These are phyloP conservation scores for Melampsora larici-populina DNA, from an alignment of 1,284 basidiomycete genomes.

Conservation along the genomic window DNA sequence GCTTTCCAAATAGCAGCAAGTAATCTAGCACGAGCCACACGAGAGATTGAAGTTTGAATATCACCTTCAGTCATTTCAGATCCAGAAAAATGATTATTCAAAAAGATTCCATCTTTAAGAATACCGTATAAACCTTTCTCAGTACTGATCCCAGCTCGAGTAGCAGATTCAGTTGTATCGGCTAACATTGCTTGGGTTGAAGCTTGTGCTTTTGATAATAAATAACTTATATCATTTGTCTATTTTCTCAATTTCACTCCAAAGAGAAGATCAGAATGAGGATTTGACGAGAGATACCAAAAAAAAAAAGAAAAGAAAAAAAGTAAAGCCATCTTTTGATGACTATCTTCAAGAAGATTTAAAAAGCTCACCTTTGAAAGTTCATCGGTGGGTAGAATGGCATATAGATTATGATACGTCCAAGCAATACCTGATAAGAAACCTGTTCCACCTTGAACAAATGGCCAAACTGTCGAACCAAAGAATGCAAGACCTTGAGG, in stretches of 20 bases:
- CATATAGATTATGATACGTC: slow-evolving; percentile 42
- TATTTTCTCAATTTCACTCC: not conserved
- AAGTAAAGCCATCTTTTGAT: not conserved
- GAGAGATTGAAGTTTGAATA: slow-evolving; percentile 19
- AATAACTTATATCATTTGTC: slow-evolving; percentile 6
- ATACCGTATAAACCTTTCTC: slow-evolving; percentile 35
- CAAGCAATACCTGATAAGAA: slow-evolving; percentile 22
- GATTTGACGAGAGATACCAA: too few species aligned
- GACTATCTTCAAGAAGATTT: not conserved
- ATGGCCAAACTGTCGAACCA: slow-evolving; percentile 25
- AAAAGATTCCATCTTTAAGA: slow-evolving; percentile 39
- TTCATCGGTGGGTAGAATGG: slow-evolving; percentile 26
- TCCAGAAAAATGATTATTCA: slow-evolving; percentile 33
- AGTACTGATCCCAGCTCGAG: slow-evolving; percentile 33
- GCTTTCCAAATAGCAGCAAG: slow-evolving; percentile 42
- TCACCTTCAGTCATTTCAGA: slow-evolving; percentile 30
- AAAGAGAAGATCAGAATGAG: not conserved
- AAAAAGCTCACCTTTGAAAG: slow-evolving; percentile 25
- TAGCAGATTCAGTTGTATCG: slow-evolving; percentile 7
- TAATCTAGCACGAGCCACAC: slow-evolving; percentile 22
- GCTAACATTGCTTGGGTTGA: not conserved
- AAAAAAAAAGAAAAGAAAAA: not conserved
- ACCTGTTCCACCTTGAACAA: slow-evolving; percentile 33
- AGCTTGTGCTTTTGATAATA: slow-evolving; percentile 25
- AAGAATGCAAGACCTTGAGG: not conserved